phyloP scores from a whole-genome alignment of 2,329 filamentous ascomycete species.

The Aureobasidium sp. region DNA sequence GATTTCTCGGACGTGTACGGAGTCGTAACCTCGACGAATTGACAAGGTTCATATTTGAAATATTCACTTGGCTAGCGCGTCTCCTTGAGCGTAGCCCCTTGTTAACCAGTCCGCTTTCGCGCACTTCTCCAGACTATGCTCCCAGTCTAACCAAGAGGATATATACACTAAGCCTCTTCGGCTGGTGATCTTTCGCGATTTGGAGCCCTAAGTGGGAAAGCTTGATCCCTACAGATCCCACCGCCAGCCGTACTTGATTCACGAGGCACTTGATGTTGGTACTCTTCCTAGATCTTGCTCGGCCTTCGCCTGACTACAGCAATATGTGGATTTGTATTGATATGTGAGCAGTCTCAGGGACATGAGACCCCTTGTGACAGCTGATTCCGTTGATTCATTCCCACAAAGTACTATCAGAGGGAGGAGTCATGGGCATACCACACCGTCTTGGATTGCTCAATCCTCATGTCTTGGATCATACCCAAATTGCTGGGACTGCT shows the following conservation, averaged over 20 bases:
- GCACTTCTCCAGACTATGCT: conserved; percentile 12
- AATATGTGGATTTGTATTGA: neutral
- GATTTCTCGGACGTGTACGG: conserved; percentile 13
- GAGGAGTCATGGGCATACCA: neutral
- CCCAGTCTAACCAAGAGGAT: neutral
- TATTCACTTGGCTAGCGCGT: conserved; percentile 17
- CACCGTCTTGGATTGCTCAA: neutral
- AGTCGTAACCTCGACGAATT: neutral
- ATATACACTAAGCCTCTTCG: neutral
- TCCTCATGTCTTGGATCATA: neutral
- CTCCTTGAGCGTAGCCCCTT: conserved; percentile 5
- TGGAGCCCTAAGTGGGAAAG: conserved; percentile 9
- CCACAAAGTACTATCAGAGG: neutral
- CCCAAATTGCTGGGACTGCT: neutral
- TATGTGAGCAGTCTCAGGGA: neutral
- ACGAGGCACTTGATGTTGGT: conserved; percentile 1
- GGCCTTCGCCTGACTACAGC: conserved; percentile 10
- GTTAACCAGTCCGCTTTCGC: conserved; percentile 14
- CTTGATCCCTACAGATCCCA: conserved; percentile 14
- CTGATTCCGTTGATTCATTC: neutral
- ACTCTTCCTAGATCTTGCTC: neutral
- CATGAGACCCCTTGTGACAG: conserved; percentile 11
- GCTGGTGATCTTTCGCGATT: neutral
- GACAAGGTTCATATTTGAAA: conserved; percentile 20
- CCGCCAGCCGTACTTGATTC: conserved; percentile 11